Base-by-base conservation (phyloP, 345 rosid species). In the Populus ilicifolia region DNA sequence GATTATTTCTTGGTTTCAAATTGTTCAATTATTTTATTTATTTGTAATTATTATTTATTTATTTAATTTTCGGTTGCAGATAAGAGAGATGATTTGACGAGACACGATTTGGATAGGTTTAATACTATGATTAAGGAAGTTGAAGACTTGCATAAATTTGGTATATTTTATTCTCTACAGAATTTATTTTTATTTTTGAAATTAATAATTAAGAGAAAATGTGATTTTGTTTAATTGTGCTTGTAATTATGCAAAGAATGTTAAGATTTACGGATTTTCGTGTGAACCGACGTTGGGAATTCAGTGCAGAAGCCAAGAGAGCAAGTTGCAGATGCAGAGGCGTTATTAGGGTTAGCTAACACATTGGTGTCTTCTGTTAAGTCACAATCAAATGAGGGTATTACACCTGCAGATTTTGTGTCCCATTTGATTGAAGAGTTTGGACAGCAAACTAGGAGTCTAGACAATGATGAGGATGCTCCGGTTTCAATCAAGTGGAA, bases 291-390 rank as follows among this genome's bases (percentile, higher is more conserved):
- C 13, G 25, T 27, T 70, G 80, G 69, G 62, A 8, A 44, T 67
- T 56, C 87, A 93, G 98, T 96, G 75, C 88, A 79, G 54, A 93
- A 87, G 83, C 98, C 99, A 0, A 88, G 98, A 83, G 99, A 96
- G 83, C 97, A 92, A 79, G 85, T 96, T 61, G 96, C 94, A 8
- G 98, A 95, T 82, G 99, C 99, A 12, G 98, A 96, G 80, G 97
- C 96, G 7, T 83, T 96, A 75, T 56, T 91, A 78, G 98, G 88
- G 70, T 82, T 96, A 27, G 80, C 98, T 25, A 89, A 77, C 82
- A 81, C 97, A 3, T 77, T 96, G 83, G 85, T 89, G 76, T 78
- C 89, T 48, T 92, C 96, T 3, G 94, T 91, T 14, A 90, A 90
- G 86, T 90, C 97, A 14, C 89, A 86, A 46, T 84, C 90, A 71